A percentile compares a stretch with the other conserved stretches of the same genome.
Conservation (phyloP, 305 asterid genomes). For the Fraxinus paxiana region DNA sequence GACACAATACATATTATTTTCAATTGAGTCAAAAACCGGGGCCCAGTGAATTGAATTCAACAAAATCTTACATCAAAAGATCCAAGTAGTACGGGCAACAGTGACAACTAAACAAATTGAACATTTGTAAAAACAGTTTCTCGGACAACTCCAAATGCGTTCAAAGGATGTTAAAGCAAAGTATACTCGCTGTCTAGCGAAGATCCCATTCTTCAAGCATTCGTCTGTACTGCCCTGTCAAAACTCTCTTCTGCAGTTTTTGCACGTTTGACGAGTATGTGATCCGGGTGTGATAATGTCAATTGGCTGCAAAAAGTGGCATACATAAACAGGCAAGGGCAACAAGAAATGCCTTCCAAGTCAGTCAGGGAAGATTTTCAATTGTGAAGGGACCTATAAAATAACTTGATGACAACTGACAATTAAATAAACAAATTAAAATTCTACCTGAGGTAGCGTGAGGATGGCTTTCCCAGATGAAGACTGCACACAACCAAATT, state of each 20-base stretch:
- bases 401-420: not conserved
- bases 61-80: not conserved
- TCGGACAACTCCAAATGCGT: not conserved
- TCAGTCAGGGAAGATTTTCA: not conserved
- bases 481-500: slow-evolving; percentile 87
- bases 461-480: slow-evolving; percentile 80
- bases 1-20: not conserved
- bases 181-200: not conserved
- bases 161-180: not conserved
- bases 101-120: not conserved
- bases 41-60: not conserved
- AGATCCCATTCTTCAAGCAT: slow-evolving; percentile 43
- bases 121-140: not conserved
- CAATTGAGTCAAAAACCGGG: not conserved
- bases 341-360: slow-evolving; percentile 1
- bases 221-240: slow-evolving; percentile 79
- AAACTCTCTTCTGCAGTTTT: slow-evolving; percentile 72
- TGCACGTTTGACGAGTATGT: slow-evolving; percentile 63
- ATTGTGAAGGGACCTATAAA: not conserved
- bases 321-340: not conserved
- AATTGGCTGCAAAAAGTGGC: slow-evolving; percentile 64
- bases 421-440: not conserved
- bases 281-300: slow-evolving; percentile 82
- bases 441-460: slow-evolving; percentile 78
- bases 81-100: not conserved